These are phyloP conservation scores for Poronia punctata DNA, from an alignment of 495 filamentous ascomycete species.

Conservation along the genomic window DNA sequence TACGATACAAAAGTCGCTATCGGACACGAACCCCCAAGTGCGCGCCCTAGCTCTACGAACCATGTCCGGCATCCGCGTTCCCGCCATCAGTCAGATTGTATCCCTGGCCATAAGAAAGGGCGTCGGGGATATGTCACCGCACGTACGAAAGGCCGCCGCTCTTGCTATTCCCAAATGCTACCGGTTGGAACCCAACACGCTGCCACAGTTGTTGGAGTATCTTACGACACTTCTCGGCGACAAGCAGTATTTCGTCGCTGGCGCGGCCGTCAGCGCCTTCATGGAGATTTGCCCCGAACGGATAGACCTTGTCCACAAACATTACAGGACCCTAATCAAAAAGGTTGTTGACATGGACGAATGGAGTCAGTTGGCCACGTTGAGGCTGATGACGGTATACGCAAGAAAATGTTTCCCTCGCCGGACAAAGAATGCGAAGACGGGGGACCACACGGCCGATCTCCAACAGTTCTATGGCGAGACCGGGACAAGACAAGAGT, in stretches of 20 bases:
- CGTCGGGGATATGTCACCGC: conserved; percentile 84
- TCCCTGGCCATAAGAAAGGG: conserved; percentile 90
- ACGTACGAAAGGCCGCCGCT: conserved; percentile 87
- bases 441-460: conserved; percentile 29
- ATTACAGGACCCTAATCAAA: conserved; percentile 74
- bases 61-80: conserved; percentile 93
- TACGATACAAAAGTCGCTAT: conserved; percentile 94
- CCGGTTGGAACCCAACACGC: conserved; percentile 76
- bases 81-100: conserved; percentile 99
- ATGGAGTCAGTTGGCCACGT: conserved; percentile 82
- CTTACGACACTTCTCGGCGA: conserved; percentile 72
- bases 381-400: conserved; percentile 77
- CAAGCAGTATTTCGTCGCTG: conserved; percentile 89
- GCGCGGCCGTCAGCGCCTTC: conserved; percentile 83
- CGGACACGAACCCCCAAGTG: conserved; percentile 82
- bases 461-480: conserved; percentile 72
- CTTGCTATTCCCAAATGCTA: conserved; percentile 98
- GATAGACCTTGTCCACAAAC: conserved; percentile 80
- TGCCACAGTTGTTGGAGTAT: conserved; percentile 78
- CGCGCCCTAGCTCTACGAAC: conserved; percentile 85
- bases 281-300: conserved; percentile 81
- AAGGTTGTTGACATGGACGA: conserved; percentile 99
- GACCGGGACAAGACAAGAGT: conserved; percentile 34
- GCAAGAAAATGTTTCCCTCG: conserved; percentile 82
- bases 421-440: conserved; percentile 48